A percentile compares a stretch with the other conserved stretches of the same genome.
Conservation (phyloP, 441 rosid species). For the Adansonia grandidieri region DNA sequence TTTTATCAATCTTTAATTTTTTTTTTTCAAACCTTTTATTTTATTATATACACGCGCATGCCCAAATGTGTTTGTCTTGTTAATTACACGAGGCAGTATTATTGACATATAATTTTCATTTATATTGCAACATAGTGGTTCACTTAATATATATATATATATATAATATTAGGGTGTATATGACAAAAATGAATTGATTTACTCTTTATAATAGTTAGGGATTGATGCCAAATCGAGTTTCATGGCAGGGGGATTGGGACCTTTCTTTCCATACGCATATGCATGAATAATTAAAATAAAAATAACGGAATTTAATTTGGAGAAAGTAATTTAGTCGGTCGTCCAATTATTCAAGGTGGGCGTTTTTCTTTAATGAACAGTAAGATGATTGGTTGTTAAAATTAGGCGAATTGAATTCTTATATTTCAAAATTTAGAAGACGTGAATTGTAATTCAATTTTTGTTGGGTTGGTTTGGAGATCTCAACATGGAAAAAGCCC, state of each 20-base stretch:
- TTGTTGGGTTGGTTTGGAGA: background rate
- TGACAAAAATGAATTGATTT: background rate
- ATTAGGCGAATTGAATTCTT: too few relatives aligned
- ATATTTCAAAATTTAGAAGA: too few relatives aligned
- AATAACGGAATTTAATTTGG: too few relatives aligned
- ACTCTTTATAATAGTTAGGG: background rate
- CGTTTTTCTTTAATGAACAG: too few relatives aligned
- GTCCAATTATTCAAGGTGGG: too few relatives aligned
- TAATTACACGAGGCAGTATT: background rate
- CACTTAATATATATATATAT: background rate
- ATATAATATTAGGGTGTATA: background rate
- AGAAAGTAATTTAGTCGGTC: too few relatives aligned
- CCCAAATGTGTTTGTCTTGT: too few relatives aligned
- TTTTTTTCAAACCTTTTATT: too few relatives aligned
- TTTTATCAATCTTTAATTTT: too few relatives aligned
- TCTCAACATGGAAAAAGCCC: background rate
- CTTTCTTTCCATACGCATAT: background rate
- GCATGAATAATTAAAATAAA: background rate
- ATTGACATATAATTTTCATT: background rate
- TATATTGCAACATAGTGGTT: background rate
- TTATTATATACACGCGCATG: too few relatives aligned
- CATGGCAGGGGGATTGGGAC: background rate
- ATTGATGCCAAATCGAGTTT: background rate
- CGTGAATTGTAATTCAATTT: too few relatives aligned
- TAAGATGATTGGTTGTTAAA: too few relatives aligned